Evolutionary conservation across 2,329 filamentous ascomycete genomes (phyloP).

Genomic region (Pochonia chlamydosporia): DNA sequence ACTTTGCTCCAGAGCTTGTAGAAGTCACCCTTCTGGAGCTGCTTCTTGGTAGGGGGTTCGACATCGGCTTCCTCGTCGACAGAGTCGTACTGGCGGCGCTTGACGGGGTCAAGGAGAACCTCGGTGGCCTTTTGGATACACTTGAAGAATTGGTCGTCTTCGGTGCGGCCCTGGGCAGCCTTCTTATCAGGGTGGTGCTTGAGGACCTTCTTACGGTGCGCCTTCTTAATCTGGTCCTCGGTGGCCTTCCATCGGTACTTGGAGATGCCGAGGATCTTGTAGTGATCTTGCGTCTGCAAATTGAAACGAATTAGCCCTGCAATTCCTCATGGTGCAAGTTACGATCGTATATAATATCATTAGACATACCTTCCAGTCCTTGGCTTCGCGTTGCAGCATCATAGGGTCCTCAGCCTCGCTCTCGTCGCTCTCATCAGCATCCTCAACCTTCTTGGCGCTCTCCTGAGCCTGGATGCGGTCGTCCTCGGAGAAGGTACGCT

Average conservation of each 20-base stretch:
- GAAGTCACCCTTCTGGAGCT: constrained; percentile 78
- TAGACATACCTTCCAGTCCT: constrained; percentile 99
- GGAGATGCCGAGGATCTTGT: constrained; percentile 87
- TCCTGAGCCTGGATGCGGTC: constrained; percentile 95
- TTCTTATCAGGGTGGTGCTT: constrained; percentile 99
- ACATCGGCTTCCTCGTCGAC: constrained; percentile 92
- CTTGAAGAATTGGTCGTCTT: constrained; percentile 99
- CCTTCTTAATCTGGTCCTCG: constrained; percentile 97
- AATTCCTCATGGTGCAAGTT: background rate
- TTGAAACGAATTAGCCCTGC: background rate
- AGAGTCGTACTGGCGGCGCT: constrained; percentile 92
- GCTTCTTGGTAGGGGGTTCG: constrained; percentile 88
- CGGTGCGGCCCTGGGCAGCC: constrained; percentile 77
- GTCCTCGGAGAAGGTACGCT: constrained; percentile 97
- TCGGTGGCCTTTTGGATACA: constrained; percentile 99
- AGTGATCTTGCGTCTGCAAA: constrained; percentile 83
- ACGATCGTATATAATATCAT: background rate
- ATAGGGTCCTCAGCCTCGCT: constrained; percentile 90
- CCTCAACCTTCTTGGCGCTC: constrained; percentile 91
- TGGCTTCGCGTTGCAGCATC: constrained; percentile 88
- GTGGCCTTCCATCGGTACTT: constrained; percentile 91
- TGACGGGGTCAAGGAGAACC: constrained; percentile 83
- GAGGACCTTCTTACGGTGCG: constrained; percentile 98
- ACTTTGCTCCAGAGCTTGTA: constrained; percentile 91
- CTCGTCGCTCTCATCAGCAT: constrained; percentile 83